Base-by-base conservation (phyloP, 331 rosid species). In the Ulmus americana region DNA sequence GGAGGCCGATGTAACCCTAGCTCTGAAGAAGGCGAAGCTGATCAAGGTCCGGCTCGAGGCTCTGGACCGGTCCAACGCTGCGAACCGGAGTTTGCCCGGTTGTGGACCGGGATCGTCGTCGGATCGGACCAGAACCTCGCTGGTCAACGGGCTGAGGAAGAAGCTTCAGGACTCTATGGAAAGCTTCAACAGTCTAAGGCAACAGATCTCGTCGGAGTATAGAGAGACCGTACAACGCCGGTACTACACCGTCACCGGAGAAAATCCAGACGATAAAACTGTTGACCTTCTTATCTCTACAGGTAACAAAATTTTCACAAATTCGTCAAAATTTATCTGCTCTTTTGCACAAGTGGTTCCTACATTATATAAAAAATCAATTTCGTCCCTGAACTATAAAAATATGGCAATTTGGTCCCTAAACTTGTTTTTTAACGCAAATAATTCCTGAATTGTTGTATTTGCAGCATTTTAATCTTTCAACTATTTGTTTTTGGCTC, bases 71-170 rank as follows among this genome's bases (percentile, higher is more conserved):
- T 76, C 97, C 69, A 92, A 92, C 80, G 97, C 95, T 5, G 94
- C 97, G 0, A 89, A 89, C 52, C 84, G 97, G 65, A 82, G 84
- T 63, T 20, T 83, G 5, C 91, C 88, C 0, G 94, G 94, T 0
- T 92, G 97, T 59, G 98, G 98, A 10, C 95, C 97, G 6, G 98
- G 98, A 0, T 86, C 98, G 0, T 92, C 98, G 0, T 83, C 98
- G 0, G 98, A 92, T 70, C 85, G 98, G 43, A 92, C 98, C 1
- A 59, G 98, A 14, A 82, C 82, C 9, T 89, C 98, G 3, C 89
- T 92, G 39, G 95, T 92, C 65, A 86, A 77, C 75, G 95, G 98
- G 0, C 74, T 92, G 61, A 79, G 95, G 74, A 92, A 92, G 85
- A 92, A 92, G 80, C 81, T 92, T 7, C 81, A 73, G 78, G 98